These are phyloP conservation scores for Globisporangium echinulatum DNA, from an alignment of 352 stramenopile species.

Conservation along the genomic window DNA sequence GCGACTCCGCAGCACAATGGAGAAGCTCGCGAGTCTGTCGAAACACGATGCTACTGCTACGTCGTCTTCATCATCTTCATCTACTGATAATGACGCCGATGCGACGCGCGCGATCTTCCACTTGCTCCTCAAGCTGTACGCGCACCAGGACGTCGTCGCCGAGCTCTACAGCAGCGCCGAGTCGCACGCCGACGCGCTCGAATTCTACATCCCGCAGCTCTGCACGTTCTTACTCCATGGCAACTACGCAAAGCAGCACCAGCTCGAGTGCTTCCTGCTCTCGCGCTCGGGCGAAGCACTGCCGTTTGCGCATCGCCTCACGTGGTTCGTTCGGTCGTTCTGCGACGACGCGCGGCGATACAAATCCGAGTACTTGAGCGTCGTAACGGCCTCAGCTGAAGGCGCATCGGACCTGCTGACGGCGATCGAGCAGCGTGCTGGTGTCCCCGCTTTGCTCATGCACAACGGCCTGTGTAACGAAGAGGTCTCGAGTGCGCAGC, in stretches of 20 bases:
- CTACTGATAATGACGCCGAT: slow-evolving; percentile 1
- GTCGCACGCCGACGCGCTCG: slow-evolving; percentile 55
- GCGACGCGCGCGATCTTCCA: slow-evolving; percentile 52
- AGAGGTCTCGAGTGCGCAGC: slow-evolving; percentile 45
- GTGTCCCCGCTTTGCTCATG: slow-evolving; percentile 69
- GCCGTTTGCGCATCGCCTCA: slow-evolving; percentile 77
- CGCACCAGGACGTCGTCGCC: slow-evolving; percentile 75
- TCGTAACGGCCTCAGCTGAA: slow-evolving; percentile 42
- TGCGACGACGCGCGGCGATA: slow-evolving; percentile 57
- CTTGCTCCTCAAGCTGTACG: slow-evolving; percentile 71
- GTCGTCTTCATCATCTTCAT: too few relatives aligned
- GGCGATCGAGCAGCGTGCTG: slow-evolving; percentile 58
- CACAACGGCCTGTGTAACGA: slow-evolving; percentile 62
- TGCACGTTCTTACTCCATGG: slow-evolving; percentile 83
- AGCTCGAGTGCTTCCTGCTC: slow-evolving; percentile 84
- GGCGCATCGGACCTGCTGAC: slow-evolving; percentile 59
- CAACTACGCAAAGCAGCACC: slow-evolving; percentile 78
- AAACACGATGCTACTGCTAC: slow-evolving; percentile 11
- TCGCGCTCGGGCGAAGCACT: slow-evolving; percentile 73
- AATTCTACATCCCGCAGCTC: slow-evolving; percentile 89
- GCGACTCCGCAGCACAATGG: slow-evolving; percentile 60
- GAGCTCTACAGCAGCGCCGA: slow-evolving; percentile 71
- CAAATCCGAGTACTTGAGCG: slow-evolving; percentile 72
- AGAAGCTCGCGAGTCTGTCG: slow-evolving; percentile 29
- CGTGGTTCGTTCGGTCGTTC: slow-evolving; percentile 88